Conservation (phyloP, 306 rosid genomes). For the Vicia villosa region DNA sequence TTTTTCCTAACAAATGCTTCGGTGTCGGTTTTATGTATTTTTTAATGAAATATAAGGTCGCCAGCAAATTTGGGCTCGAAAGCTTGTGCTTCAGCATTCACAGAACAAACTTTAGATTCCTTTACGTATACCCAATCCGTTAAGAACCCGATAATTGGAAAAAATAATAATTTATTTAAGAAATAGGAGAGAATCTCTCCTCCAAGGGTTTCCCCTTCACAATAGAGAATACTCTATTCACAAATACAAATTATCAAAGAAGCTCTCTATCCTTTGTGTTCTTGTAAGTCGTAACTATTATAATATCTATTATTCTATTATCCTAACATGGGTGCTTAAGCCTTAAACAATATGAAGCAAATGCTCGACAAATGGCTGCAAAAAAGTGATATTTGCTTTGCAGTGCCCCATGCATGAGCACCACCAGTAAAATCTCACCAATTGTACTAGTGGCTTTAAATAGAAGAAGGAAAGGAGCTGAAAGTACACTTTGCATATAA, state of each 20-base stretch:
- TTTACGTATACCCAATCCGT: not conserved
- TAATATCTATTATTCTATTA: no score
- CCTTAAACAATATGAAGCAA: not conserved
- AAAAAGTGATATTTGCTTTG: constrained; percentile 3
- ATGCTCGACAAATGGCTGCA: not conserved
- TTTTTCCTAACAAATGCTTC: not conserved
- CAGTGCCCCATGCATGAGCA: not conserved
- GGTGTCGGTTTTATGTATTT: not conserved
- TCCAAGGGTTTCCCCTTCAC: no score
- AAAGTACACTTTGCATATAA: not conserved
- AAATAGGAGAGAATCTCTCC: no score
- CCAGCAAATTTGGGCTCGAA: not conserved
- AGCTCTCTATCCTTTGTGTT: no score
- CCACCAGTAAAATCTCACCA: not conserved
- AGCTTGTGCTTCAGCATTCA: not conserved
- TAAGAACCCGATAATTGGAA: no score
- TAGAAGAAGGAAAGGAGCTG: constrained; percentile 9
- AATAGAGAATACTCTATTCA: no score
- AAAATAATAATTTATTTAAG: no score
- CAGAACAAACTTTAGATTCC: not conserved
- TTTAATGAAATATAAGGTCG: not conserved
- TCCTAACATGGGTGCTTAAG: no score
- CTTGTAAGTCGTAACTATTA: no score
- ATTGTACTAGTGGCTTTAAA: not conserved
- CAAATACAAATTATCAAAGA: no score